phyloP scores from a whole-genome alignment of 2,329 filamentous ascomycete genomes.

The Phyllachora maydis region DNA sequence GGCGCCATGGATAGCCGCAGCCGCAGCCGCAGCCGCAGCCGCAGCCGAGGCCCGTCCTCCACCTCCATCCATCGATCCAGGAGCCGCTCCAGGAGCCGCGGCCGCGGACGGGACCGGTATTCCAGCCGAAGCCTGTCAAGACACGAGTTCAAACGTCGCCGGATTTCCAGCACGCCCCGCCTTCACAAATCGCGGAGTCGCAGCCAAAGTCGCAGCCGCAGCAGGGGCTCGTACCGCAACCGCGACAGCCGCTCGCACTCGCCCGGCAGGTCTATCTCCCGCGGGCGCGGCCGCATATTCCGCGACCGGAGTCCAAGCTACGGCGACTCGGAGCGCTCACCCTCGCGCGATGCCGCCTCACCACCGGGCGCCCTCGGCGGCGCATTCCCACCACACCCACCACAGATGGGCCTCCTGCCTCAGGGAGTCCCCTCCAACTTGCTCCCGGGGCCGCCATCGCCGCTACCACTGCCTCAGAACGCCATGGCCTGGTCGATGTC shows the following conservation, averaged over 20 bases:
- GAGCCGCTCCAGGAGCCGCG: conserved; percentile 10
- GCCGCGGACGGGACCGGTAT: conserved; percentile 10
- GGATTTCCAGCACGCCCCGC: conserved; percentile 14
- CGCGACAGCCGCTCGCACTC: conserved; percentile 7
- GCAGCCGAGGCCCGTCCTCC: conserved; percentile 4
- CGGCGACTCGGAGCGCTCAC: too few species aligned
- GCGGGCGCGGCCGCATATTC: too few species aligned
- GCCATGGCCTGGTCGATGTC: too few species aligned
- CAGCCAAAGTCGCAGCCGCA: conserved; percentile 8
- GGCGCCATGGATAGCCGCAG: too few species aligned
- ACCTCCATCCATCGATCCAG: conserved; percentile 10
- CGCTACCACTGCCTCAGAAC: too few species aligned
- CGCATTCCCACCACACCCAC: too few species aligned
- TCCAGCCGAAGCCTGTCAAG: conserved; percentile 14
- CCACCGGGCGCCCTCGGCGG: too few species aligned
- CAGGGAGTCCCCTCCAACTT: too few species aligned
- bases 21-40: conserved; percentile 2
- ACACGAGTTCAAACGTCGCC: conserved; percentile 17
- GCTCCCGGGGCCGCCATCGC: too few species aligned
- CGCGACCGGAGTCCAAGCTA: too few species aligned
- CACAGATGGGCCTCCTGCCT: too few species aligned
- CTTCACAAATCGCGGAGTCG: conserved; percentile 5
- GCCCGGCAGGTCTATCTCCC: conserved; percentile 5
- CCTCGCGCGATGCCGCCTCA: too few species aligned
- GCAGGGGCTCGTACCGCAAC: conserved; percentile 11